Conservation (phyloP, 768 basidiomycete species). For the Neoboletus subvelutipes region DNA sequence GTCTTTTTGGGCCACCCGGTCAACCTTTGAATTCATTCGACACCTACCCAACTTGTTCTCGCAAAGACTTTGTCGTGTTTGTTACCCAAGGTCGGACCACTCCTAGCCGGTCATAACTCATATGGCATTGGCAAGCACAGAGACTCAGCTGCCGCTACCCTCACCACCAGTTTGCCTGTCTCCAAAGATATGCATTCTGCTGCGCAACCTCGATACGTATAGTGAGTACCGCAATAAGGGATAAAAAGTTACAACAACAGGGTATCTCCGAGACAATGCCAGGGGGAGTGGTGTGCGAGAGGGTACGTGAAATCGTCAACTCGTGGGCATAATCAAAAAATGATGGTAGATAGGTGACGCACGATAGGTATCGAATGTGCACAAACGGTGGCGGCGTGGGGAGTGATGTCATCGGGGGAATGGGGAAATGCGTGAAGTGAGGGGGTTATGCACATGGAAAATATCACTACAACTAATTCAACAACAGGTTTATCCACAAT, state of each 20-base stretch:
- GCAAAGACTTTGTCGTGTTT: background rate
- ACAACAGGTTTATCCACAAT: constrained; percentile 38
- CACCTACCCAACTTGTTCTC: background rate
- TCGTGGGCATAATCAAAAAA: constrained; percentile 26
- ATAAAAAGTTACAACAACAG: constrained; percentile 34
- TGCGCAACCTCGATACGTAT: constrained; percentile 34
- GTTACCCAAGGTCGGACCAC: background rate
- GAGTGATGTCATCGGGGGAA: constrained; percentile 10
- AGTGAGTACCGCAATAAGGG: constrained; percentile 25
- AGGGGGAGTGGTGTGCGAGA: constrained; percentile 6
- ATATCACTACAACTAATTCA: constrained; percentile 37
- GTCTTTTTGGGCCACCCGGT: background rate
- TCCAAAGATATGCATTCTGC: constrained; percentile 37
- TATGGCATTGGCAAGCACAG: background rate
- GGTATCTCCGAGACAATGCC: constrained; percentile 37
- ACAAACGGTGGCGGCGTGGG: background rate
- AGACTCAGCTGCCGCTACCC: background rate
- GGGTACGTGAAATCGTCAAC: constrained; percentile 36
- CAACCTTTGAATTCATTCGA: background rate
- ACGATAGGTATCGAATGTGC: constrained; percentile 13
- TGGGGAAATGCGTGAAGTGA: constrained; percentile 21
- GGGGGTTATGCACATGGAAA: constrained; percentile 28
- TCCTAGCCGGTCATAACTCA: background rate
- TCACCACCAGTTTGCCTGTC: constrained; percentile 7
- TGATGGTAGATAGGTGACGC: constrained; percentile 22